A percentile compares a stretch with the other conserved stretches of the same genome.
These are phyloP conservation scores for Dipteronia sinensis DNA, from an alignment of 345 rosid species.

Conservation along the genomic window DNA sequence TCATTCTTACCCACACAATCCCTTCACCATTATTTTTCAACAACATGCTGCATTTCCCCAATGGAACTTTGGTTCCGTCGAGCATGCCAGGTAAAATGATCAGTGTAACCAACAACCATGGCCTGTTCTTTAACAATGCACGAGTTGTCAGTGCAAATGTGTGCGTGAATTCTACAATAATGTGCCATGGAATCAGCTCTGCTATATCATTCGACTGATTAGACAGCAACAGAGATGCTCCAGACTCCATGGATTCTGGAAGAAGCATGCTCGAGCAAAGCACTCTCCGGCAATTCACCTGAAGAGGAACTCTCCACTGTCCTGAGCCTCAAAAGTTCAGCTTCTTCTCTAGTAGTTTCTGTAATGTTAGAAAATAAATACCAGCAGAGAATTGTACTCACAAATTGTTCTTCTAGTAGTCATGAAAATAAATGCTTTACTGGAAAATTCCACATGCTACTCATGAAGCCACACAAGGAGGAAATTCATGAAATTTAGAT, in stretches of 20 bases:
- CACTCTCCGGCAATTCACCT: background rate
- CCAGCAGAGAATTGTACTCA: background rate
- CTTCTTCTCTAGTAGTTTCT: background rate
- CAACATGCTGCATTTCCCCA: slow-evolving; percentile 39
- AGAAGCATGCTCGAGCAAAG: background rate
- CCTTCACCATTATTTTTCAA: slow-evolving; percentile 25
- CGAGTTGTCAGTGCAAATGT: slow-evolving; percentile 38
- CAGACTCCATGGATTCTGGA: background rate
- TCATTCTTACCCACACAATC: slow-evolving; percentile 43
- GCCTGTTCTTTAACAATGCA: slow-evolving; percentile 37
- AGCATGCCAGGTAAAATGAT: slow-evolving; percentile 33
- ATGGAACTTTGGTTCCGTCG: slow-evolving; percentile 37
- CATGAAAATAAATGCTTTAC: background rate
- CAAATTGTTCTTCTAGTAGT: background rate
- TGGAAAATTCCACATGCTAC: background rate
- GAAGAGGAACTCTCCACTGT: background rate
- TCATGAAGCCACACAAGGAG: background rate
- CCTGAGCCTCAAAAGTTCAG: background rate
- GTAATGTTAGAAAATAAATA: background rate
- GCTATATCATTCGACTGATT: slow-evolving; percentile 17
- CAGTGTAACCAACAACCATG: slow-evolving; percentile 24
- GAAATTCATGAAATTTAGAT: background rate
- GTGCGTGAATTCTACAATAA: slow-evolving; percentile 30
- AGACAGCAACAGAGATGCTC: background rate
- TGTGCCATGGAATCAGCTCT: slow-evolving; percentile 44